A percentile compares a stretch with the other conserved stretches of the same genome.
phyloP scores from a whole-genome alignment of 495 filamentous ascomycete species.

The Stereocaulon alpinum region DNA sequence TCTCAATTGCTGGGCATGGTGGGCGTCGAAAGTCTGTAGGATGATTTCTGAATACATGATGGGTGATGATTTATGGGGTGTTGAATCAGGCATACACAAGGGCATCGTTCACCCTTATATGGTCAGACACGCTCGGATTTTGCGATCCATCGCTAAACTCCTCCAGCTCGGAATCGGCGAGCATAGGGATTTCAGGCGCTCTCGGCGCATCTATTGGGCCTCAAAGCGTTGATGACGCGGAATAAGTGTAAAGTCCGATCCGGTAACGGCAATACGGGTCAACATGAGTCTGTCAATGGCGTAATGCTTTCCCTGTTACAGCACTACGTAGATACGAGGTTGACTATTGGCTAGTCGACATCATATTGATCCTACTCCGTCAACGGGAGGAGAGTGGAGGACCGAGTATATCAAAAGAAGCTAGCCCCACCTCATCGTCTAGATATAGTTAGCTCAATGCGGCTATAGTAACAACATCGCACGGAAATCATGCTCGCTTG shows the following conservation, averaged over 20 bases:
- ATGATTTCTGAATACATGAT: slow-evolving; percentile 22
- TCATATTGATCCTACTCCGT: no score
- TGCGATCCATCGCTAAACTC: slow-evolving; percentile 8
- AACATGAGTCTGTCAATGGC: no score
- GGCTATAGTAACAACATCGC: not conserved
- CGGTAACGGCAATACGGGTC: not conserved
- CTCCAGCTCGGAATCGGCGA: slow-evolving; percentile 5
- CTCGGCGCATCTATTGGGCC: not conserved
- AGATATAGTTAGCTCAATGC: accelerated
- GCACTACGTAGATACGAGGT: no score
- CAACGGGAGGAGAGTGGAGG: no score
- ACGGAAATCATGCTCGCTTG: slow-evolving; percentile 1
- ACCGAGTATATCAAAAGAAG: no score
- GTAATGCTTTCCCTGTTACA: no score
- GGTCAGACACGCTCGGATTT: not conserved
- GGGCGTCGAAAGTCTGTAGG: slow-evolving; percentile 19
- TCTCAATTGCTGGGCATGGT: slow-evolving; percentile 8
- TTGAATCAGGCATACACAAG: not conserved
- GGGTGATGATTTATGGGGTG: not conserved
- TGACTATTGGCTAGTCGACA: no score
- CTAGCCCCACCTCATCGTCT: not conserved
- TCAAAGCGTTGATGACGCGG: slow-evolving; percentile 2
- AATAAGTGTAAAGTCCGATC: slow-evolving; percentile 1
- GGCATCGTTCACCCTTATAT: not conserved
- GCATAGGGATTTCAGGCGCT: not conserved